phyloP scores from a whole-genome alignment of 345 rosid species.

The Eucalyptus guilfoylei region DNA sequence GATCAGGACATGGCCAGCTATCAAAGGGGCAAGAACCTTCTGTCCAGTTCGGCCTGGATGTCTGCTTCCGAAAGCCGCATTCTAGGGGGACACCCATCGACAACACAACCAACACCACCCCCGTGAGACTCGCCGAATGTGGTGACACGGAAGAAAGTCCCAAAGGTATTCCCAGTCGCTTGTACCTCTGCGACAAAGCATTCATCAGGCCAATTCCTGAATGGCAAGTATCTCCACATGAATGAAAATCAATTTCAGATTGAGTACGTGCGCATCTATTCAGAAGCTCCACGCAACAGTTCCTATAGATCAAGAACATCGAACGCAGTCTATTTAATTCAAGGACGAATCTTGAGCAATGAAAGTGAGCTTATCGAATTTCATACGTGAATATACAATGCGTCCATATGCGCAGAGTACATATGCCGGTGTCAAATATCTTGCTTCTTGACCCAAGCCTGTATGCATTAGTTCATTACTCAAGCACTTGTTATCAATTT shows the following conservation, averaged over 20 bases:
- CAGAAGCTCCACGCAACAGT: background rate
- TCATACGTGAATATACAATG: too few species aligned
- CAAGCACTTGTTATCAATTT: background rate
- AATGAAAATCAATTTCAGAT: background rate
- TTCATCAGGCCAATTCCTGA: background rate
- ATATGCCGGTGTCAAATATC: background rate
- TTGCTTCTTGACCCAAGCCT: background rate
- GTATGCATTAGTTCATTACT: background rate
- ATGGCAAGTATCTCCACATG: background rate
- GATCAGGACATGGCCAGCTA: background rate
- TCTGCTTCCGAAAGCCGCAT: conserved; percentile 69
- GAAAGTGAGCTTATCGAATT: background rate
- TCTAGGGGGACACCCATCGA: conserved; percentile 96
- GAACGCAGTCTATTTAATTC: background rate
- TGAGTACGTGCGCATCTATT: background rate
- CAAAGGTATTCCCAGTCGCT: conserved; percentile 76
- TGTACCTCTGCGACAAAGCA: conserved; percentile 40
- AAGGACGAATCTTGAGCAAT: background rate
- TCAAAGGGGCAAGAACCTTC: conserved; percentile 34
- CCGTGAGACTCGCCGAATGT: conserved; percentile 97
- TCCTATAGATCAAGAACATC: background rate
- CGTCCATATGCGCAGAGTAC: too few species aligned
- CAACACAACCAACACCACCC: conserved; percentile 86
- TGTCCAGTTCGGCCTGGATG: conserved; percentile 78
- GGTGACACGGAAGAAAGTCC: conserved; percentile 68